These are phyloP conservation scores for Tricholoma sp. DNA, from an alignment of 768 basidiomycete genomes.

Conservation along the genomic window DNA sequence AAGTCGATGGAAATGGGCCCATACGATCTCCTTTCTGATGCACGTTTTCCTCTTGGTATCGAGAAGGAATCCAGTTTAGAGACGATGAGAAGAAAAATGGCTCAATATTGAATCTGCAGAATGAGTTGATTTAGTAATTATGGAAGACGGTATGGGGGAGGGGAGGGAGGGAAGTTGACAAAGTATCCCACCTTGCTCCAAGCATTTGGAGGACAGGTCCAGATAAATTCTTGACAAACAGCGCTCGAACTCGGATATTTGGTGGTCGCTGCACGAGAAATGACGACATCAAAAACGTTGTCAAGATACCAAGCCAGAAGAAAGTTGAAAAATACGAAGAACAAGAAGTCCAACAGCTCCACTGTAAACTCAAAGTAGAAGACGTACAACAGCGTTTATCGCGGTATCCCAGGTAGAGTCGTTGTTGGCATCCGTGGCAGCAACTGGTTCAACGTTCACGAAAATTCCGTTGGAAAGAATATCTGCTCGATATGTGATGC, in stretches of 20 bases:
- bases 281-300: not conserved
- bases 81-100: conserved; percentile 67
- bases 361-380: not conserved
- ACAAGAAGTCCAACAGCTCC: not conserved
- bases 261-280: conserved; percentile 24
- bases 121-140: not conserved
- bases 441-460: conserved; percentile 21
- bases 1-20: conserved; percentile 13
- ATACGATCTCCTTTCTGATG: conserved; percentile 46
- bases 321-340: too few relatives aligned
- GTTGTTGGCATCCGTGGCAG: conserved; percentile 18
- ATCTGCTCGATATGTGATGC: conserved; percentile 35
- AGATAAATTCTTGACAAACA: conserved; percentile 51
- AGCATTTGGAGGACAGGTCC: conserved; percentile 55
- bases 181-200: conserved; percentile 41
- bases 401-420: conserved; percentile 35
- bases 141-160: not conserved
- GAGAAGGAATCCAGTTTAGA: conserved; percentile 64
- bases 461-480: conserved; percentile 35
- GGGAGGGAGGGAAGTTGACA: not conserved
- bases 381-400: conserved; percentile 28
- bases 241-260: conserved; percentile 39
- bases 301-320: not conserved
- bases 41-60: conserved; percentile 48
- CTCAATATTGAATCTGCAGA: conserved; percentile 47